Evolutionary conservation across 1,139 yeast genomes (phyloP).

Genomic region (Pichia sp.): DNA sequence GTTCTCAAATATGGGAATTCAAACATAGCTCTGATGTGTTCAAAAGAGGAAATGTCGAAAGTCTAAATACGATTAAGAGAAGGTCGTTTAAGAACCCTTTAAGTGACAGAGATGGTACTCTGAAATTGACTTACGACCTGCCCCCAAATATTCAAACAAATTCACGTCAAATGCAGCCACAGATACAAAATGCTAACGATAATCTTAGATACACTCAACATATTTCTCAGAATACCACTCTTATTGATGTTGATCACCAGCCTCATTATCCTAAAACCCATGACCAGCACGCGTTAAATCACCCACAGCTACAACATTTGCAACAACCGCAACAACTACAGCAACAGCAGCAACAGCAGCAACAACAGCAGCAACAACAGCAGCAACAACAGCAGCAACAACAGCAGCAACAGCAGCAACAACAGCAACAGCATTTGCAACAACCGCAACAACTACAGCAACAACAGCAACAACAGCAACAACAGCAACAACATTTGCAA

Average conservation of each 20-base stretch:
- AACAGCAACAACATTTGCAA: background rate
- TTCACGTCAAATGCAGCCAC: constrained; percentile 11
- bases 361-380: background rate
- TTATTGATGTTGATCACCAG: background rate
- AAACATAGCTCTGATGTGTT: constrained; percentile 77
- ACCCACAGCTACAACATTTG: background rate
- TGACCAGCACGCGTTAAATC: background rate
- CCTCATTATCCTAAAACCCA: background rate
- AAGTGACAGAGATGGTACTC: constrained; percentile 24
- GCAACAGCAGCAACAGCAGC: constrained; percentile 1
- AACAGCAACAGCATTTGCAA: background rate
- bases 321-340: constrained; percentile 3
- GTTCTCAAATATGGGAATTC: constrained; percentile 63
- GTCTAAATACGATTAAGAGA: constrained; percentile 61
- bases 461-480: constrained; percentile 4
- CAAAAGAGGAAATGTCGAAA: constrained; percentile 65
- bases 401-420: constrained; percentile 1
- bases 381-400: constrained; percentile 2
- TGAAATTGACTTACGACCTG: constrained; percentile 19
- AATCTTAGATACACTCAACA: background rate
- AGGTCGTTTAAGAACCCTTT: constrained; percentile 35
- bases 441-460: constrained; percentile 1
- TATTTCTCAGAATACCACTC: background rate
- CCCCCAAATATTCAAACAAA: constrained; percentile 3
- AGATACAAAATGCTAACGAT: constrained; percentile 6